Evolutionary conservation across 805 yeast genomes (phyloP).

Genomic region (Suhomyces faveliae): DNA sequence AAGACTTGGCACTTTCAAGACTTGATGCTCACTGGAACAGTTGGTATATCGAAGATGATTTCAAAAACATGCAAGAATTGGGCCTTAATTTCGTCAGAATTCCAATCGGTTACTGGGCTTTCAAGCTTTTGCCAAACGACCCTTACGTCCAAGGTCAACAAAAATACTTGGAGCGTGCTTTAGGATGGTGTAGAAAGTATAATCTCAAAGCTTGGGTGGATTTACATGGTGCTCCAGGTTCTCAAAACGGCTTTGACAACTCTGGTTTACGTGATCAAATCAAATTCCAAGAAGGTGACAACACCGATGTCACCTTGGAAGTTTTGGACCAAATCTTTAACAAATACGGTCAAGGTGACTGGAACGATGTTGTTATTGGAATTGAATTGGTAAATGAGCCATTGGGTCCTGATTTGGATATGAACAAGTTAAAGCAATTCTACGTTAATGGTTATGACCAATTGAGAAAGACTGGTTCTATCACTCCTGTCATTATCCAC

Average conservation of each 20-base stretch:
- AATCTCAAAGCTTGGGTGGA: slow-evolving; percentile 71
- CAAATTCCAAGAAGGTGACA: slow-evolving; percentile 55
- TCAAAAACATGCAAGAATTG: slow-evolving; percentile 50
- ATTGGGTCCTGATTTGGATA: slow-evolving; percentile 64
- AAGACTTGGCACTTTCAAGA: slow-evolving; percentile 49
- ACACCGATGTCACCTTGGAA: slow-evolving; percentile 51
- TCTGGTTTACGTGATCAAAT: slow-evolving; percentile 74
- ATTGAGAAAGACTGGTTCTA: slow-evolving; percentile 55
- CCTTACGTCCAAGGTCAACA: slow-evolving; percentile 88
- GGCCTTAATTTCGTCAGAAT: slow-evolving; percentile 87
- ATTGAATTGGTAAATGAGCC: slow-evolving; percentile 90
- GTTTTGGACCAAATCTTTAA: slow-evolving; percentile 55
- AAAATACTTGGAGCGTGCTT: slow-evolving; percentile 68
- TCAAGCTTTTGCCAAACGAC: slow-evolving; percentile 56
- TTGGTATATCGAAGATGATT: slow-evolving; percentile 74
- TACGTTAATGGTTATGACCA: slow-evolving; percentile 61
- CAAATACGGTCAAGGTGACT: slow-evolving; percentile 62
- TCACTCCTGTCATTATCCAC: slow-evolving; percentile 61
- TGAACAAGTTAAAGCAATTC: slow-evolving; percentile 57
- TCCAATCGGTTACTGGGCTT: slow-evolving; percentile 97
- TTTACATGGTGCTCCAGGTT: slow-evolving; percentile 79
- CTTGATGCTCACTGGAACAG: slow-evolving; percentile 73
- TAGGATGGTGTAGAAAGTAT: slow-evolving; percentile 63
- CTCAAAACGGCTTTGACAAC: slow-evolving; percentile 87
- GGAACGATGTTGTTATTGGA: slow-evolving; percentile 73